Evolutionary conservation across 352 stramenopile genomes (phyloP).

Genomic region (Phytophthora hybrid): DNA sequence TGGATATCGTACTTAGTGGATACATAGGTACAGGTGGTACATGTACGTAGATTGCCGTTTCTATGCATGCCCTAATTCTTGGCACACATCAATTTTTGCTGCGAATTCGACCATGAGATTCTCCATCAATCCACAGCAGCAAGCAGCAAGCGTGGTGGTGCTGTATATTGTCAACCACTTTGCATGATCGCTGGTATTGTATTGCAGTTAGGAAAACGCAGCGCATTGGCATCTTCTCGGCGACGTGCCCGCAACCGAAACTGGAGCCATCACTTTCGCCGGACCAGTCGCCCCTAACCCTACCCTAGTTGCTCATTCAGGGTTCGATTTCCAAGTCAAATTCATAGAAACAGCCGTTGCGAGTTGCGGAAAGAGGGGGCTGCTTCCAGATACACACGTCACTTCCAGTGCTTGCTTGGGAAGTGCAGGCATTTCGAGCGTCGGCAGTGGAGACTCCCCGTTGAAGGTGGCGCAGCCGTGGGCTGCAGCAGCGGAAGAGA

Average conservation of each 20-base stretch:
- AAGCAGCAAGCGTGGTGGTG: too few relatives aligned
- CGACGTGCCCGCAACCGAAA: background rate
- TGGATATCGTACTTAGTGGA: background rate
- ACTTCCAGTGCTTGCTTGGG: conserved; percentile 22
- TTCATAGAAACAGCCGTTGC: conserved; percentile 31
- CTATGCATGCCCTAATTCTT: conserved; percentile 12
- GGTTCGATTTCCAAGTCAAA: too few relatives aligned
- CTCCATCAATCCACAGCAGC: conserved; percentile 15
- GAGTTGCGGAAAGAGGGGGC: conserved; percentile 18
- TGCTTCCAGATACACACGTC: conserved; percentile 31
- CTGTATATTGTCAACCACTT: background rate
- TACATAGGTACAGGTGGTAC: conserved; percentile 8
- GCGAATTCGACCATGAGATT: conserved; percentile 15
- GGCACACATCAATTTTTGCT: background rate
- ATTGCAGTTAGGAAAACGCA: too few relatives aligned
- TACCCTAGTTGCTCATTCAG: conserved; percentile 12
- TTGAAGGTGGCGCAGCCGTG: conserved; percentile 4
- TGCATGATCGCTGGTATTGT: too few relatives aligned
- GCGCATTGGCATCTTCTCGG: background rate
- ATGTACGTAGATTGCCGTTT: conserved; percentile 5
- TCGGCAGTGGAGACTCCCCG: conserved; percentile 15
- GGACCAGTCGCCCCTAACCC: conserved; percentile 2
- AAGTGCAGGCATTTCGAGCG: conserved; percentile 9
- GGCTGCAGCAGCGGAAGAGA: conserved; percentile 5
- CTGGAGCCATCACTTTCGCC: conserved; percentile 10